These are phyloP conservation scores for Boletus bicolor DNA, from an alignment of 768 basidiomycete genomes.

Conservation along the genomic window DNA sequence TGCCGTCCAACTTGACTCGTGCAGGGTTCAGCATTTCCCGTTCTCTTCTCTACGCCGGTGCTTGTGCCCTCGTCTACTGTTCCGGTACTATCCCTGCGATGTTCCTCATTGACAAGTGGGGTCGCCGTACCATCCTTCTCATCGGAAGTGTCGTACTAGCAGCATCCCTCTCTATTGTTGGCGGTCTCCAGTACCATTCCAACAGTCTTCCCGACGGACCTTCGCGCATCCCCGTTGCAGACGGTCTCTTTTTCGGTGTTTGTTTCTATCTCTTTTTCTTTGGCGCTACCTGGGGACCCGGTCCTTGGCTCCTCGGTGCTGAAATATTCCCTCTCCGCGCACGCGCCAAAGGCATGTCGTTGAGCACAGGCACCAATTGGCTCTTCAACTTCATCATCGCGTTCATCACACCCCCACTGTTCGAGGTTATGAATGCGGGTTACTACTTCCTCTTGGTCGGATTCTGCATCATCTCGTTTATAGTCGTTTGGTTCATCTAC, in stretches of 20 bases:
- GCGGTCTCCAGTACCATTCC: constrained; percentile 46
- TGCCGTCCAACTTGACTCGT: constrained; percentile 50
- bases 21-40: constrained; percentile 45
- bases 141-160: constrained; percentile 43
- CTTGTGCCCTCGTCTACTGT: constrained; percentile 47
- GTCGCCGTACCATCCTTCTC: constrained; percentile 49
- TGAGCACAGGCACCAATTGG: constrained; percentile 35
- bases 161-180: constrained; percentile 46
- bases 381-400: constrained; percentile 40
- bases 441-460: constrained; percentile 52
- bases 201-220: constrained; percentile 38
- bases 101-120: constrained; percentile 51
- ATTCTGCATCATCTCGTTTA: constrained; percentile 43
- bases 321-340: constrained; percentile 47
- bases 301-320: constrained; percentile 50
- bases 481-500: constrained; percentile 46
- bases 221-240: constrained; percentile 30
- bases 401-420: constrained; percentile 56
- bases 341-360: constrained; percentile 38
- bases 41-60: constrained; percentile 45
- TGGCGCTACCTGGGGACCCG: constrained; percentile 55
- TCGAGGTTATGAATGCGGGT: constrained; percentile 44
- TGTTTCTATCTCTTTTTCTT: constrained; percentile 61
- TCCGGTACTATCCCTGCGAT: constrained; percentile 51
- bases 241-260: constrained; percentile 42